A percentile compares a stretch with the other conserved stretches of the same genome.
Evolutionary conservation across 352 stramenopile genomes (phyloP).

Genomic region (Pythium volutum): DNA sequence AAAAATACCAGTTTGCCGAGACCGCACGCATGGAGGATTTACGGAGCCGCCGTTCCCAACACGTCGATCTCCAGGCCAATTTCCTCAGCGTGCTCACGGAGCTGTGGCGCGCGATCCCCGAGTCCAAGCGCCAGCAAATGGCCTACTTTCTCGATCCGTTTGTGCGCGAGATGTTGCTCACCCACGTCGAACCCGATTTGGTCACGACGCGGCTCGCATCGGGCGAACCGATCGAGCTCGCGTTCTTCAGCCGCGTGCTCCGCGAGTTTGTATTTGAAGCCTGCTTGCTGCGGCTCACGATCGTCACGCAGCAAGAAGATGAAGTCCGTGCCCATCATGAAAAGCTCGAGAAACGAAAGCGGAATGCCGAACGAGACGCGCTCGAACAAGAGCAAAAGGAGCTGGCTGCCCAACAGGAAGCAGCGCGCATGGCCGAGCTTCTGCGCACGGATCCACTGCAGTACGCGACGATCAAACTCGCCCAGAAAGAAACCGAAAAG

Average conservation of each 20-base stretch:
- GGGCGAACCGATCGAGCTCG: constrained; percentile 50
- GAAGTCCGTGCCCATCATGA: constrained; percentile 13
- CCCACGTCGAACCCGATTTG: constrained; percentile 36
- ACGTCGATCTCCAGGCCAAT: constrained; percentile 38
- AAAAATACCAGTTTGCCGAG: constrained; percentile 76
- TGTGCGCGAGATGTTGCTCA: constrained; percentile 57
- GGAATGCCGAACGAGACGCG: neutral
- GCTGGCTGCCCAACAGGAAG: constrained; percentile 26
- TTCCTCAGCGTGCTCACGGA: constrained; percentile 44
- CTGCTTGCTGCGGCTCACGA: constrained; percentile 45
- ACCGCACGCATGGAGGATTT: constrained; percentile 70
- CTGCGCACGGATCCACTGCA: constrained; percentile 34
- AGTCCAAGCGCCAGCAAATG: constrained; percentile 40
- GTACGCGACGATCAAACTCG: constrained; percentile 42
- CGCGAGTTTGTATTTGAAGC: constrained; percentile 59
- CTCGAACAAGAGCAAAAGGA: constrained; percentile 22
- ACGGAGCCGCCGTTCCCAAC: constrained; percentile 42
- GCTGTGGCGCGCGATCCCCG: constrained; percentile 58
- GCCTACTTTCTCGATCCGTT: constrained; percentile 63
- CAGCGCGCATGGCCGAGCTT: constrained; percentile 33
- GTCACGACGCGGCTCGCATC: constrained; percentile 16
- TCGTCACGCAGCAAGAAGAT: constrained; percentile 47
- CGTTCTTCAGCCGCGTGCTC: constrained; percentile 52
- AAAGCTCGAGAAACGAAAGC: constrained; percentile 24
- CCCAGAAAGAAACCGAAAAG: constrained; percentile 30